Conservation (phyloP, 768 basidiomycete species). For the Fistulinella prunicolor region DNA sequence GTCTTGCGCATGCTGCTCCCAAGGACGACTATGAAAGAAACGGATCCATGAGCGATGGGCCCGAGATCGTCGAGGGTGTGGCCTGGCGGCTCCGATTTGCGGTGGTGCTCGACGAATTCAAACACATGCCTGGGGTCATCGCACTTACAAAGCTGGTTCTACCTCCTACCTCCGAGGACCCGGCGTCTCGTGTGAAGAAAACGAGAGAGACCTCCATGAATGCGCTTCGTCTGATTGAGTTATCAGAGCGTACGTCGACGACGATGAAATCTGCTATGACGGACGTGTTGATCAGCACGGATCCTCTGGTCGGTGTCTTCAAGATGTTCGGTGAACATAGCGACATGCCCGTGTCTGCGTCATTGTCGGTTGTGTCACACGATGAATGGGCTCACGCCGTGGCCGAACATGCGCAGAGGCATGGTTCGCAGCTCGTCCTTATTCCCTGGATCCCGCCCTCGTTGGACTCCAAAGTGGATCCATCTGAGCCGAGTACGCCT, state of each 20-base stretch:
- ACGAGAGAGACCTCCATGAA: conserved; percentile 41
- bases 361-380: conserved; percentile 72
- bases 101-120: conserved; percentile 87
- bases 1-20: background rate
- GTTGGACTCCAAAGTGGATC: conserved; percentile 25
- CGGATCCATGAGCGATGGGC: background rate
- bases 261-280: conserved; percentile 79
- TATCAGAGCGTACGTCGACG: conserved; percentile 84
- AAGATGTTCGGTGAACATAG: conserved; percentile 76
- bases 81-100: conserved; percentile 52
- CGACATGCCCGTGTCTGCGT: conserved; percentile 59
- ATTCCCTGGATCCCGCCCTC: conserved; percentile 74
- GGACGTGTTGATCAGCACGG: conserved; percentile 64
- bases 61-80: conserved; percentile 1
- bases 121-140: conserved; percentile 89
- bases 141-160: conserved; percentile 81
- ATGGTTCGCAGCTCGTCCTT: conserved; percentile 69
- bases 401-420: conserved; percentile 52
- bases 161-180: conserved; percentile 23
- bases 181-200: background rate
- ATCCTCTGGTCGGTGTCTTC: conserved; percentile 71
- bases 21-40: background rate
- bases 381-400: conserved; percentile 72
- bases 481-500: conserved; percentile 24
- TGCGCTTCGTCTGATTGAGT: conserved; percentile 84